Percentiles rank a stretch among this genome's conserved stretches.
Evolutionary conservation across 768 basidiomycete species (phyloP).

Genomic region (Clitopilus passeckerianus): DNA sequence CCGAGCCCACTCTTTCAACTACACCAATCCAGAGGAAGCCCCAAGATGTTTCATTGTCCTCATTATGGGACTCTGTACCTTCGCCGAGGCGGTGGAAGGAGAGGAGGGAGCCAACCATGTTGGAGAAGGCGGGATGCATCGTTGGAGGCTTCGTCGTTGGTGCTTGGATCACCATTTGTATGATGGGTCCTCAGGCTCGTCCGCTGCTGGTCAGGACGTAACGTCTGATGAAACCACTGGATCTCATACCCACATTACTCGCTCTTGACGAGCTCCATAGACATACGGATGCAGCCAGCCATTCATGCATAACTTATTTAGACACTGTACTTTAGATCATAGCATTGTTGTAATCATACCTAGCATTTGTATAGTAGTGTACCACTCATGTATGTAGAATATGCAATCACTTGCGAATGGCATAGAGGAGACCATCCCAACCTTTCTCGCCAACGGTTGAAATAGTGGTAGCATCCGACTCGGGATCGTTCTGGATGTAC

Average conservation of each 20-base stretch:
- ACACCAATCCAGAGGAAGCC: neutral
- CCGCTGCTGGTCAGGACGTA: neutral
- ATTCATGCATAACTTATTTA: neutral
- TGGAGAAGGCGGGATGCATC: slow-evolving; percentile 23
- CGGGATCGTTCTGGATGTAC: slow-evolving; percentile 41
- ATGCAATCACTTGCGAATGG: slow-evolving; percentile 15
- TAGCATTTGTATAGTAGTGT: neutral
- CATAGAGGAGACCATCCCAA: slow-evolving; percentile 50
- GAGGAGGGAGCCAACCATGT: neutral
- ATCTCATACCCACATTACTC: neutral
- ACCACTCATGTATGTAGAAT: neutral
- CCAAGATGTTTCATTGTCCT: neutral
- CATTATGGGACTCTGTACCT: neutral
- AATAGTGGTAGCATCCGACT: slow-evolving; percentile 47
- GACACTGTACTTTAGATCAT: neutral
- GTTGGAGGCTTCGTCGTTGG: slow-evolving; percentile 57
- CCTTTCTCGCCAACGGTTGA: slow-evolving; percentile 47
- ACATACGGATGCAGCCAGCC: neutral
- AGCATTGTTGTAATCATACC: neutral
- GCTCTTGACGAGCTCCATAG: neutral
- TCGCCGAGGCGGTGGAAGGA: slow-evolving; percentile 1
- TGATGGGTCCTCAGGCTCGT: neutral
- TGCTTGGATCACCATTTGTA: slow-evolving; percentile 47
- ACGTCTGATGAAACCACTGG: neutral
- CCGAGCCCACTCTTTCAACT: neutral